These are phyloP conservation scores for Daedaleopsis nitida DNA, from an alignment of 768 basidiomycete genomes.

Conservation along the genomic window DNA sequence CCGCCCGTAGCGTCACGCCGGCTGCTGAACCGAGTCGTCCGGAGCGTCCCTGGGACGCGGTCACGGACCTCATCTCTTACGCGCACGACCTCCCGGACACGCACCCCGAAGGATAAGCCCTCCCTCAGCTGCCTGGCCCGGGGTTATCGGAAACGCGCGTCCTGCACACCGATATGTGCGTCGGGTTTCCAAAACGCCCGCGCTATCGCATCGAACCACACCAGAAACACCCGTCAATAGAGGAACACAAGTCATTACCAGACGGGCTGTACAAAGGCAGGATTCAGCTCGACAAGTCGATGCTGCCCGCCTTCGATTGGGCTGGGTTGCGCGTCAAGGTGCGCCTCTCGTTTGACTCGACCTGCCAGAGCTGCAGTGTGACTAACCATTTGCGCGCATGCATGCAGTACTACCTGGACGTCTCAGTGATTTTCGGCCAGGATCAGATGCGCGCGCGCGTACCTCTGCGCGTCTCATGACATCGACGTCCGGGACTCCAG, in stretches of 20 bases:
- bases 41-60: slow-evolving; percentile 12
- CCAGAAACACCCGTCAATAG: slow-evolving; percentile 47
- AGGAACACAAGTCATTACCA: slow-evolving; percentile 52
- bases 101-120: slow-evolving; percentile 26
- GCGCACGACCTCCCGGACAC: slow-evolving; percentile 13
- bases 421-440: slow-evolving; percentile 65
- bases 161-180: slow-evolving; percentile 52
- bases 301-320: slow-evolving; percentile 71
- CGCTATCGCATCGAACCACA: slow-evolving; percentile 42
- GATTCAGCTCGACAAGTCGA: slow-evolving; percentile 53
- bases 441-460: slow-evolving; percentile 64
- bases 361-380: no score
- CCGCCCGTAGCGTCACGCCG: slow-evolving; percentile 21
- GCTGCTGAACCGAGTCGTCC: slow-evolving; percentile 37
- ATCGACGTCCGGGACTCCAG: background rate
- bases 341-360: slow-evolving; percentile 19
- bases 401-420: slow-evolving; percentile 69
- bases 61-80: background rate
- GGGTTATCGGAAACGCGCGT: slow-evolving; percentile 44
- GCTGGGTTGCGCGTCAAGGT: slow-evolving; percentile 70
- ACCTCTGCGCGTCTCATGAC: slow-evolving; percentile 58
- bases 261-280: slow-evolving; percentile 70
- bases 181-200: slow-evolving; percentile 75
- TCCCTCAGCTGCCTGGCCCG: slow-evolving; percentile 28
- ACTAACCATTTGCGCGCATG: background rate